phyloP scores from a whole-genome alignment of 1,284 basidiomycete species.

The Cystobasidium slooffiae region DNA sequence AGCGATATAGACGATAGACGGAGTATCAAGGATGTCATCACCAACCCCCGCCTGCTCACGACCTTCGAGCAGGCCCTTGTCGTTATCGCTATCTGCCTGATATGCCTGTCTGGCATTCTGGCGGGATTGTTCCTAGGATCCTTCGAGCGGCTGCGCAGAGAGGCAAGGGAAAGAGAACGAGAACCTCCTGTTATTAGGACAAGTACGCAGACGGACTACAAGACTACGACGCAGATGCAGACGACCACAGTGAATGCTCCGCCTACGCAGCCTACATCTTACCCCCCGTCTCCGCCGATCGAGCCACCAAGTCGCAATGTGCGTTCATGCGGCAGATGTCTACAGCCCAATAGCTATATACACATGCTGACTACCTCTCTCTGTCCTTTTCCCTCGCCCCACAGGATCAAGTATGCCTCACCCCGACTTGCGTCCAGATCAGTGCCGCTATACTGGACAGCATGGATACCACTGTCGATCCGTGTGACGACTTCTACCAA shows the following conservation, averaged over 20 bases:
- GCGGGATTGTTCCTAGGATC: constrained; percentile 74
- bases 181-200: constrained; percentile 56
- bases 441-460: constrained; percentile 80
- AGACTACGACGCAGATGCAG: constrained; percentile 54
- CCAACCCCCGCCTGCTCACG: constrained; percentile 72
- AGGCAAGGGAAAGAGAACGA: constrained; percentile 78
- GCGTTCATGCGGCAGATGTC: not conserved
- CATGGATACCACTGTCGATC: constrained; percentile 81
- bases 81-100: constrained; percentile 71
- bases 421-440: constrained; percentile 78
- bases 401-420: constrained; percentile 68
- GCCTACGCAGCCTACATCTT: constrained; percentile 31
- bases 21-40: constrained; percentile 39
- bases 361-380: constrained; percentile 48
- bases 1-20: constrained; percentile 35
- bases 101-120: constrained; percentile 82
- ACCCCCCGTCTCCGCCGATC: constrained; percentile 52
- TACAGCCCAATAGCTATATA: constrained; percentile 53
- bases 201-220: constrained; percentile 57
- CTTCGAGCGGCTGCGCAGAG: constrained; percentile 52
- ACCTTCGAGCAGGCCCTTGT: constrained; percentile 83
- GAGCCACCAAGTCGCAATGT: constrained; percentile 55
- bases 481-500: constrained; percentile 93
- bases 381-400: constrained; percentile 48
- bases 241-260: constrained; percentile 51